Evolutionary conservation across 164 flowering plant species (phyloP), one percentile per base, ranked within the genome.

Genomic region (Liquidambar formosana): DNA sequence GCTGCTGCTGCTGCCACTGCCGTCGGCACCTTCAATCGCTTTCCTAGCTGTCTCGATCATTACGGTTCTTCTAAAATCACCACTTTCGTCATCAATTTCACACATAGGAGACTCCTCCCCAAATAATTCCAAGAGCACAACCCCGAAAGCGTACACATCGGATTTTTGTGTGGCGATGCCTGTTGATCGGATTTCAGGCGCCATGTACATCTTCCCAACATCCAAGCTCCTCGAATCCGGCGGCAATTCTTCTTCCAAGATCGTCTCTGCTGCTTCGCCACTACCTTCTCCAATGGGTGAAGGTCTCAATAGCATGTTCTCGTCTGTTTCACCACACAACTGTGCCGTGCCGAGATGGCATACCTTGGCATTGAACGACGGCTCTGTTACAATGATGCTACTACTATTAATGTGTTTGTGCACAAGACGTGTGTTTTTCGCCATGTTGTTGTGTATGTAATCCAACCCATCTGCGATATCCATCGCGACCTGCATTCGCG

Each of bases 321-420:
- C 77, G 13, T 71, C 65, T 57, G 73, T 59, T 67, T 93, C 97
- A 19, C 96, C 91, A 78, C 94, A 85, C 25, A 93, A 77, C 65
- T 83, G 85, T 2, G 97, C 80, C 1, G 92, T 78, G 11, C 97
- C 97, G 76, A 91, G 90, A 65, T 93, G 97, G 71, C 94, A 89
- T 60, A 93, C 82, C 77, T 79, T 84, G 9, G 91, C 97, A 56
- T 76, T 78, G 64, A 83, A 77, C 10, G 77, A 69, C 0, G 87
- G 93, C 38, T 88, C 94, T 15, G 87, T 73, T 59, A 93, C 81
- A 48, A 91, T 70, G n/a, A 95, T 70, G 70, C 84, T 79, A 22
- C 85, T 76, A 73, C 86, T 80, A 73, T 86, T 85, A 76, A 95
- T 81, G 73, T 85, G 88, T 63, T 90, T 90, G 68, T 93, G 97